Conservation (phyloP, 768 basidiomycete species). For the Kwoniella dejecticola region DNA sequence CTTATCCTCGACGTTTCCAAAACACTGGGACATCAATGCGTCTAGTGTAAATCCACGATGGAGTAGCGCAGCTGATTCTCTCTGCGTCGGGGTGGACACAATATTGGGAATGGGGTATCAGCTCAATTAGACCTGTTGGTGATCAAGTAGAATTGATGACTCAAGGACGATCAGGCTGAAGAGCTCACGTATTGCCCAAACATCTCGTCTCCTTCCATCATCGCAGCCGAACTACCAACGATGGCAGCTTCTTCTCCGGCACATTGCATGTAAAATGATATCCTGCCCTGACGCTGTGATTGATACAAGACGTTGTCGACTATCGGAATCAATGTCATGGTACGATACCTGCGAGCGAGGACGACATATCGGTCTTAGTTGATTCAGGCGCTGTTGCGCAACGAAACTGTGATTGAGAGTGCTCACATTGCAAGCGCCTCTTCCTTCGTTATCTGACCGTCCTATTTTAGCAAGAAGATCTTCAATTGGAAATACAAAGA, state of each 20-base stretch:
- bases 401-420: slow-evolving; percentile 65
- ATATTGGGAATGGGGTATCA: not conserved
- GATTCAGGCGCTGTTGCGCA: not conserved
- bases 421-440: slow-evolving; percentile 62
- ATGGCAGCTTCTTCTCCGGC: slow-evolving; percentile 89
- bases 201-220: slow-evolving; percentile 83
- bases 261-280: slow-evolving; percentile 59
- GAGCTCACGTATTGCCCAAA: slow-evolving; percentile 80
- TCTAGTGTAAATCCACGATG: slow-evolving; percentile 83
- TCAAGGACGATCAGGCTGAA: not conserved
- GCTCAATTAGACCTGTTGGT: not conserved
- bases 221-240: slow-evolving; percentile 82
- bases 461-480: slow-evolving; percentile 2
- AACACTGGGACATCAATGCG: slow-evolving; percentile 86
- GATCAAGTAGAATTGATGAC: too few species aligned
- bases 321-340: slow-evolving; percentile 61
- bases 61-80: slow-evolving; percentile 69
- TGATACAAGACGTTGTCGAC: slow-evolving; percentile 88
- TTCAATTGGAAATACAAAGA: too few species aligned
- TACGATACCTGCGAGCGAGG: slow-evolving; percentile 29
- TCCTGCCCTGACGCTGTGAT: slow-evolving; percentile 83
- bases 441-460: slow-evolving; percentile 38
- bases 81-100: too few species aligned
- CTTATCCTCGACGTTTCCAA: slow-evolving; percentile 78
- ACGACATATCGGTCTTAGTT: not conserved